Evolutionary conservation across 441 rosid genomes (phyloP).

Genomic region (Adansonia grandidieri): DNA sequence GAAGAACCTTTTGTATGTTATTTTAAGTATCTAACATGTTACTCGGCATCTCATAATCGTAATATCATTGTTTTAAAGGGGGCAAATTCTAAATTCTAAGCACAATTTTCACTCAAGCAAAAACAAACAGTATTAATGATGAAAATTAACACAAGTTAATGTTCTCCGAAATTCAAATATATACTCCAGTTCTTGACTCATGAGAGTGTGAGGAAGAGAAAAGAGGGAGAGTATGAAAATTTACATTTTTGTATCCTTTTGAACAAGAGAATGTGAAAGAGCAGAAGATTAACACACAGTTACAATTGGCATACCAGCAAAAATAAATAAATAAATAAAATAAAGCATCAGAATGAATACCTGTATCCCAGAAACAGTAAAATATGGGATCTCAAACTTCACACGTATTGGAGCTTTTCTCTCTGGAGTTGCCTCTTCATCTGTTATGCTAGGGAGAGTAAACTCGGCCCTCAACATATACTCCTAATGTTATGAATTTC

Average conservation of each 20-base stretch:
- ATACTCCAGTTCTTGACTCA: neutral
- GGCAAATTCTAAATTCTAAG: neutral
- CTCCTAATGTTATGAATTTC: constrained; percentile 52
- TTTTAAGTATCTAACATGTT: neutral
- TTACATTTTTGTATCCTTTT: neutral
- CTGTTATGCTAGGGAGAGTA: constrained; percentile 91
- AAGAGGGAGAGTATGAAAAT: neutral
- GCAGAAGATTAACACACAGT: constrained; percentile 9
- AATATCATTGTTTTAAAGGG: neutral
- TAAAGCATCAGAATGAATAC: constrained; percentile 40
- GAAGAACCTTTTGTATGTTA: neutral
- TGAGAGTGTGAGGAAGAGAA: neutral
- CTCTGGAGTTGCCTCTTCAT: constrained; percentile 87
- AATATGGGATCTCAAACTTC: constrained; percentile 98
- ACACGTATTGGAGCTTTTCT: constrained; percentile 98
- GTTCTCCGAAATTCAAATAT: neutral
- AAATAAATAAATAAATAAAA: no score
- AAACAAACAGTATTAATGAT: neutral
- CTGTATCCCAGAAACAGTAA: constrained; percentile 99
- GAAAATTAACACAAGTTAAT: neutral
- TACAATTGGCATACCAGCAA: neutral
- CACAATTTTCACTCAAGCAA: constrained; percentile 3
- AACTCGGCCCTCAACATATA: constrained; percentile 98
- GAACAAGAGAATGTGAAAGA: neutral
- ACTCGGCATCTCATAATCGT: neutral